These are phyloP conservation scores for Colletotrichum graminicola DNA, from an alignment of 2,329 filamentous ascomycete genomes.

Conservation along the genomic window DNA sequence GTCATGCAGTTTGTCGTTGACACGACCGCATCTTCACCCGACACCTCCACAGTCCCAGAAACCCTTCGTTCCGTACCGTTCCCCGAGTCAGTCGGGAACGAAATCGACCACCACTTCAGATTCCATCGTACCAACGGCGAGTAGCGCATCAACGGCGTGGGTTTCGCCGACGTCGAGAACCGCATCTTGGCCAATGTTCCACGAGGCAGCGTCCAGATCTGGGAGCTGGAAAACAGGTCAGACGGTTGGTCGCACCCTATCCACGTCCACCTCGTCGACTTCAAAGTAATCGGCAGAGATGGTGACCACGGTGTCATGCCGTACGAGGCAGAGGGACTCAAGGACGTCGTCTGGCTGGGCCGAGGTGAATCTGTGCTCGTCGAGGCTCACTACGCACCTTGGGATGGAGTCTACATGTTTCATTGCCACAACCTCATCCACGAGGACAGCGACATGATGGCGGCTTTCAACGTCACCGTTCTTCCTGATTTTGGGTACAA, in stretches of 20 bases:
- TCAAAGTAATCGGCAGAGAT: conserved; percentile 63
- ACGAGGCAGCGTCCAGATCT: conserved; percentile 61
- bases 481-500: conserved; percentile 49
- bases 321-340: conserved; percentile 67
- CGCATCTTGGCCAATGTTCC: conserved; percentile 61
- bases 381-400: conserved; percentile 24
- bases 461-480: conserved; percentile 58
- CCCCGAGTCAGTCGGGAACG: conserved; percentile 49
- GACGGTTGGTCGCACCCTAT: conserved; percentile 66
- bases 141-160: conserved; percentile 64
- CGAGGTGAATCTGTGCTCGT: conserved; percentile 61
- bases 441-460: conserved; percentile 62
- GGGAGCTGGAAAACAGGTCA: conserved; percentile 62
- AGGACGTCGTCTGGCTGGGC: conserved; percentile 69
- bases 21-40: conserved; percentile 48
- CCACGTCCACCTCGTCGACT: conserved; percentile 71
- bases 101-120: conserved; percentile 58
- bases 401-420: conserved; percentile 22
- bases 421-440: conserved; percentile 56
- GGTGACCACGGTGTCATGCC: conserved; percentile 58
- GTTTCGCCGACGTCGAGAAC: conserved; percentile 59
- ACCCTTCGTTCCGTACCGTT: conserved; percentile 54
- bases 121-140: conserved; percentile 59
- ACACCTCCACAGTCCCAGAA: conserved; percentile 52
- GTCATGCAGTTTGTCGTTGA: conserved; percentile 66